Percentiles rank a stretch among this genome's conserved stretches.
Evolutionary conservation across 306 rosid species (phyloP).

Genomic region (Pueraria montana): DNA sequence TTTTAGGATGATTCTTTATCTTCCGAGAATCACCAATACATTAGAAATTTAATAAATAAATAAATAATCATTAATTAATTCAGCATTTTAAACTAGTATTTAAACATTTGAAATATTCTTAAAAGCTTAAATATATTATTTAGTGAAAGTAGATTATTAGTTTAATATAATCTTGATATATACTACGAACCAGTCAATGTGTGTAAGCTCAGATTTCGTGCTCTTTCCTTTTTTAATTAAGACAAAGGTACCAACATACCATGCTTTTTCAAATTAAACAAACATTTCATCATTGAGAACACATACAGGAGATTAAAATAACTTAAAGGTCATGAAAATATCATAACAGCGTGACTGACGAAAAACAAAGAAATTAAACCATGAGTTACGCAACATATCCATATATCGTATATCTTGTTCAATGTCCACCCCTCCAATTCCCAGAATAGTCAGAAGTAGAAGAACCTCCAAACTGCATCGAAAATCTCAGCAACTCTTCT

Average conservation of each 20-base stretch:
- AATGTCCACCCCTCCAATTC: conserved; percentile 52
- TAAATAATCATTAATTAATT: background rate
- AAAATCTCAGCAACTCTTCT: conserved; percentile 46
- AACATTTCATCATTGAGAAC: conserved; percentile 34
- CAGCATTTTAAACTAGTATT: background rate
- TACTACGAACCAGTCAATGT: background rate
- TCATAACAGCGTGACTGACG: background rate
- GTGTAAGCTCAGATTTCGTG: background rate
- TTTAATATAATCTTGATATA: background rate
- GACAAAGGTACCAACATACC: background rate
- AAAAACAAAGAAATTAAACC: background rate
- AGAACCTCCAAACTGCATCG: conserved; percentile 62
- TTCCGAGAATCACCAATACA: background rate
- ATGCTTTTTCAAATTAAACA: conserved; percentile 24
- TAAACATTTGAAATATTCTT: no score
- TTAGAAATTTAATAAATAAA: background rate
- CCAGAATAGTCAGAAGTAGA: conserved; percentile 47
- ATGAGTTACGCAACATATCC: background rate
- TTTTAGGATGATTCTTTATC: background rate
- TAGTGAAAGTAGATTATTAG: background rate
- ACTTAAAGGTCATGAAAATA: background rate
- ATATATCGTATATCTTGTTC: background rate
- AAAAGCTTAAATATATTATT: no score
- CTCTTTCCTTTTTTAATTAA: background rate
- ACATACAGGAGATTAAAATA: background rate